Conservation (phyloP, 1,284 basidiomycete genomes). For the Pseudozyma sp. region DNA sequence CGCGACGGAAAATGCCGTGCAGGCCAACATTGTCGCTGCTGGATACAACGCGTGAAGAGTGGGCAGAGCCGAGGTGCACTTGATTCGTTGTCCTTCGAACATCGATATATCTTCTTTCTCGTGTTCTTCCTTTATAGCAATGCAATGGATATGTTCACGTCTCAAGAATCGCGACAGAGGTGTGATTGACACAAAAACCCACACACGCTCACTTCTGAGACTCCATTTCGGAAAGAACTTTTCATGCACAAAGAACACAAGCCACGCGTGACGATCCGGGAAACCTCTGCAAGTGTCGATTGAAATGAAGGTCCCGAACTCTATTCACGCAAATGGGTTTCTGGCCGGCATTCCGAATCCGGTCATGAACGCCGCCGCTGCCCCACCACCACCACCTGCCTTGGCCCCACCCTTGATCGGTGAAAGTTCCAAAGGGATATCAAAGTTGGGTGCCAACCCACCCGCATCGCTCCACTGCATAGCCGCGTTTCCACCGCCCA, state of each 20-base stretch:
- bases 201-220: too few species aligned
- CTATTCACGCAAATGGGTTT: slow-evolving; percentile 19
- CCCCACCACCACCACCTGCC: neutral
- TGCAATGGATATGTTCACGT: too few species aligned
- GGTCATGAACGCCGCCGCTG: slow-evolving; percentile 20
- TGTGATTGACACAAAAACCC: too few species aligned
- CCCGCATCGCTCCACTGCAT: slow-evolving; percentile 43
- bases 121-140: too few species aligned
- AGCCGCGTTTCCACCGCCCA: slow-evolving; percentile 11
- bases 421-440: slow-evolving; percentile 40
- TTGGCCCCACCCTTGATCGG: slow-evolving; percentile 33
- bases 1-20: slow-evolving; percentile 22
- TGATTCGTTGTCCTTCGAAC: too few species aligned
- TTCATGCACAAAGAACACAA: too few species aligned
- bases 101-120: too few species aligned
- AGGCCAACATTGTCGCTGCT: slow-evolving; percentile 34
- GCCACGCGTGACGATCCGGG: too few species aligned
- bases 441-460: slow-evolving; percentile 43
- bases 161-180: too few species aligned
- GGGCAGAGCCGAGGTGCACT: too few species aligned
- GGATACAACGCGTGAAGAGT: slow-evolving; percentile 24
- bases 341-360: slow-evolving; percentile 29
- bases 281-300: too few species aligned
- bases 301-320: neutral
- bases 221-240: too few species aligned